A percentile compares a stretch with the other conserved stretches of the same genome.
Evolutionary conservation across 192 early-diverging fungal species (phyloP).

Genomic region (Backusella tuberculispora): DNA sequence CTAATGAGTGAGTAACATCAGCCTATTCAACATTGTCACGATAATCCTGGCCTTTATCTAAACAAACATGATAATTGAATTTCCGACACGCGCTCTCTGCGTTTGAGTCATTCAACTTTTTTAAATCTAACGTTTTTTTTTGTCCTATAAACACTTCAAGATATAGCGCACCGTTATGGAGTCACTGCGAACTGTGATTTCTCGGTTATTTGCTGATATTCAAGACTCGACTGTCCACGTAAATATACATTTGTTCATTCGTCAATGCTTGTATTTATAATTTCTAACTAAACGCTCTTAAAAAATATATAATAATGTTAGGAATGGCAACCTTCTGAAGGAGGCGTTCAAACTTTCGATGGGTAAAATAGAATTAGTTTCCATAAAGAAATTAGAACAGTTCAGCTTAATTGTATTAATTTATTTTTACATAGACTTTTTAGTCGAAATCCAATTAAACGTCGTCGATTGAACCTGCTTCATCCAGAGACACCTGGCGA

Average conservation of each 20-base stretch:
- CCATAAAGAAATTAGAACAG: neutral
- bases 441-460: constrained; percentile 28
- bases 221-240: constrained; percentile 25
- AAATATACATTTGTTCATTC: neutral
- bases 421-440: constrained; percentile 26
- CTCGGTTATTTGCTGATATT: constrained; percentile 37
- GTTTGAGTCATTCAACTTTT: neutral
- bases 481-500: constrained; percentile 27
- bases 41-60: too few species aligned
- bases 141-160: neutral
- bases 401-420: neutral
- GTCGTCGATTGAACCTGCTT: constrained; percentile 38
- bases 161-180: constrained; percentile 15
- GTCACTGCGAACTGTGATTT: constrained; percentile 33
- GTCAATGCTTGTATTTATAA: neutral
- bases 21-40: too few species aligned
- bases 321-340: constrained; percentile 23
- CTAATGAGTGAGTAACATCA: too few species aligned
- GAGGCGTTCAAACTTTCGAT: constrained; percentile 11
- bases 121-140: constrained; percentile 5
- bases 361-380: neutral
- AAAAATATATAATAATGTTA: neutral
- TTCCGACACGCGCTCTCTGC: too few species aligned
- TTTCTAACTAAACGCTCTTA: neutral
- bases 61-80: too few species aligned